Percentiles rank a stretch among this genome's conserved stretches.
These are phyloP conservation scores for Cryphonectria radicalis DNA, from an alignment of 2,329 filamentous ascomycete genomes.

Conservation along the genomic window DNA sequence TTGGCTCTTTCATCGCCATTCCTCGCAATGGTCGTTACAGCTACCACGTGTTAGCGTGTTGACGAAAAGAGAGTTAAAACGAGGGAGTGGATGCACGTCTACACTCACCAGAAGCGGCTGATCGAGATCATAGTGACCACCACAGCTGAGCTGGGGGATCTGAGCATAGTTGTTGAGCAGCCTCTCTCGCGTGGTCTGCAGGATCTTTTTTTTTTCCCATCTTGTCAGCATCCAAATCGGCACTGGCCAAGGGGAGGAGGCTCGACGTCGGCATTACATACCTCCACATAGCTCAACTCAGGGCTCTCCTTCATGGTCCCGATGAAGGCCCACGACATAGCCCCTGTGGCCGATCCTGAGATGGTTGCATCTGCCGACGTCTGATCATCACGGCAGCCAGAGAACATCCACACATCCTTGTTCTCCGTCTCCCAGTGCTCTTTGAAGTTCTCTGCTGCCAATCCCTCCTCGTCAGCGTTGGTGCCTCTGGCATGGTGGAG, in stretches of 20 bases:
- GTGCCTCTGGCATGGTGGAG: constrained; percentile 50
- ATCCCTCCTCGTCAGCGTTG: constrained; percentile 47
- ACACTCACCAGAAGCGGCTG: constrained; percentile 32
- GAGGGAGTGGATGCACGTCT: not conserved
- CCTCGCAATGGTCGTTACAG: constrained; percentile 5
- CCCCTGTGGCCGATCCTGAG: constrained; percentile 40
- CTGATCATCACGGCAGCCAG: constrained; percentile 45
- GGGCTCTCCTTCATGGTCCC: constrained; percentile 39
- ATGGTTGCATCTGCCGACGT: constrained; percentile 45
- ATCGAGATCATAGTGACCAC: constrained; percentile 37
- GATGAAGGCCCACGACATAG: constrained; percentile 46
- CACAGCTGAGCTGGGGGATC: constrained; percentile 37
- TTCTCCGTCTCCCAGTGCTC: constrained; percentile 45
- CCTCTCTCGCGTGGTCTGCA: constrained; percentile 33
- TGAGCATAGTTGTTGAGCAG: constrained; percentile 35
- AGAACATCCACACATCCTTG: constrained; percentile 49
- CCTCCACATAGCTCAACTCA: constrained; percentile 40
- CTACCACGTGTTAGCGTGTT: constrained; percentile 19
- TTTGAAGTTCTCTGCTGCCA: constrained; percentile 48
- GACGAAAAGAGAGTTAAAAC: not conserved
- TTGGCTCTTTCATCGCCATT: too few relatives aligned
- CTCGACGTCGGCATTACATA: constrained; percentile 29
- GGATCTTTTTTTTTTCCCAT: constrained; percentile 25
- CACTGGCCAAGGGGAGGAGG: not conserved
- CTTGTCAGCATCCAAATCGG: constrained; percentile 9